Percentiles rank a stretch among this genome's conserved stretches.
Evolutionary conservation across 371 early-diverging fungal species (phyloP).

Genomic region (Mortierella sp.): DNA sequence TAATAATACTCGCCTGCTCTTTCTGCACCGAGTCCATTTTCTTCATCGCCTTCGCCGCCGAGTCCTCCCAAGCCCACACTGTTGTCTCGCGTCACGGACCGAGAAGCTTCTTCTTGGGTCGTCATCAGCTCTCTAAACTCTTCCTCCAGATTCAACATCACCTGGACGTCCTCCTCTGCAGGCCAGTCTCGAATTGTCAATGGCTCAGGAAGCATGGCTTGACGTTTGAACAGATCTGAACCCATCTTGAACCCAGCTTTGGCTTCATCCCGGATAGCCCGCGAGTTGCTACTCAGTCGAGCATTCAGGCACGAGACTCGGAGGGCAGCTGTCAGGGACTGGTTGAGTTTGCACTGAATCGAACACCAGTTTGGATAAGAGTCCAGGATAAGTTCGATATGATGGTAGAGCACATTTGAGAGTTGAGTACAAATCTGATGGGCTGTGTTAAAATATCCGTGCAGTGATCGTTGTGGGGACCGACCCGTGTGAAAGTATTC

Average conservation of each 20-base stretch:
- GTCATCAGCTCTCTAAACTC: conserved; percentile 34
- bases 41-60: too few species aligned
- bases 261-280: conserved; percentile 34
- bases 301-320: conserved; percentile 47
- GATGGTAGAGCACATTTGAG: conserved; percentile 44
- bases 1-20: too few species aligned
- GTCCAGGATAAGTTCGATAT: conserved; percentile 35
- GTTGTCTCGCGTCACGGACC: conserved; percentile 10
- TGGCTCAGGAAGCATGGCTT: conserved; percentile 29
- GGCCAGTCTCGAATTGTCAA: conserved; percentile 47
- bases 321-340: conserved; percentile 25
- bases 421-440: conserved; percentile 48
- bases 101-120: conserved; percentile 22
- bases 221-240: conserved; percentile 28
- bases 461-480: conserved; percentile 5
- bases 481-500: conserved; percentile 27
- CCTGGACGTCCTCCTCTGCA: conserved; percentile 24
- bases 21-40: too few species aligned
- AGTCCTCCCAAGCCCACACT: conserved; percentile 1
- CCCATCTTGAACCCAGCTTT: conserved; percentile 50
- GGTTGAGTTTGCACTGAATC: conserved; percentile 43
- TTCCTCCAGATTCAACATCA: conserved; percentile 28
- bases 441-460: conserved; percentile 38
- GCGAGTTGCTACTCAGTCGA: conserved; percentile 28
- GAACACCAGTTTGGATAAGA: conserved; percentile 44